Evolutionary conservation across 352 stramenopile species (phyloP), one percentile per base, ranked within the genome.

Genomic region (Pseudoperonospora humuli): DNA sequence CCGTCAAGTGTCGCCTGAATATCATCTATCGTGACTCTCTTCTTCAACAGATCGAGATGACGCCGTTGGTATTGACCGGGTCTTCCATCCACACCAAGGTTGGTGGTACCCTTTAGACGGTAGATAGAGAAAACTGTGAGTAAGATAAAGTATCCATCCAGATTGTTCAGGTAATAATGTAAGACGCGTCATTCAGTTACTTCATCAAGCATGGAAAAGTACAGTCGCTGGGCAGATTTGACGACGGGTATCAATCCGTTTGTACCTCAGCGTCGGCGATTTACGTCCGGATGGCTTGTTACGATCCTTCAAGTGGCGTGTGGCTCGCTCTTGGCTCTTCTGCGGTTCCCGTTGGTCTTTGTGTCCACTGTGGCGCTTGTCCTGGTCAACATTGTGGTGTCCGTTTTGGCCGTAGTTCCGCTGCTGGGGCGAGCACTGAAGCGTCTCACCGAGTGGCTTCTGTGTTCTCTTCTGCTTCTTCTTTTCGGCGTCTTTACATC

Each of bases 231-330:
- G 80, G 71, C 76, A 53, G 80, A 93, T 37, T 65, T 90, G 58
- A 82, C 71, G 46, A 93, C 80, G 47, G 80, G 80, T 20, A 84
- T 88, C 50, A 93, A 93, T 57, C 80, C 80, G 50, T 93, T 93
- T 62, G 80, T 93, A 47, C 77, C 77, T 40, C 70, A 84, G 57
- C 68, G 76, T 50, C 67, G 74, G 57, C 71, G 67, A 2, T 63
- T 84, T 19, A 65, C 65, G 25, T 62, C 50, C 38, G 71, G 57
- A 18, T 52, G 75, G 23, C 44, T 51, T 0, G 40, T 78, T 32
- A 71, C 57, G 2, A 55, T 56, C 27, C 28, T 82, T 13, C 68
- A 85, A 48, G 42, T 77, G 21, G 33, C 75, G 20, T 50, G 32
- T 11, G 74, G 80, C 13, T 64, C 64, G 13, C 39, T 65, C 18